Base-by-base conservation (phyloP, 2,329 filamentous ascomycete genomes). In the Cryphonectria carpinicola region DNA sequence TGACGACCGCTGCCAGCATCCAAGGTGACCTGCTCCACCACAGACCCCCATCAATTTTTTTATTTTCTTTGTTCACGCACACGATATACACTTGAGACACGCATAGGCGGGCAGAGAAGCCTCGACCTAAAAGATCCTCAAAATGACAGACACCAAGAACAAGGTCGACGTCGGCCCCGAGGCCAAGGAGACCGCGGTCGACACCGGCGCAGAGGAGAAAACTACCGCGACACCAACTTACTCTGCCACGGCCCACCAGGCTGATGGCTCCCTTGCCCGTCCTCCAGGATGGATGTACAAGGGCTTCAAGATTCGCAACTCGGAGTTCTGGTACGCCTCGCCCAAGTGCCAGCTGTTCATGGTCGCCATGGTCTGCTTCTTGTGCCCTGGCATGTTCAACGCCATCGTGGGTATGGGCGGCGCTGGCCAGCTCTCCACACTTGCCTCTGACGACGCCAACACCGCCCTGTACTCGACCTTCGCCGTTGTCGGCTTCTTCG, bases 271-370 rank as follows among this genome's bases (percentile, higher is more conserved):
- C 2, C 28, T 76, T 4, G 11, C 65, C 71, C 84, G 83, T 41
- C 86, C 87, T 2, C 58, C 74, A 4, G 86, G 87, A 73, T 93
- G 91, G 91, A 90, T 89, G 82, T 93, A 94, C 84, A 89, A 87
- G 77, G 83, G 85, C 65, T 77, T 88, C 76, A 86, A 83, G 70
- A 71, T 93, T 70, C 82, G 83, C 65, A 81, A 81, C 70, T 43
- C 25, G 1, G 85, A 86, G 74, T 72, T 91, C 10, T 93, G 89
- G 86, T 94, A 92, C 79, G 92, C 92, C 32, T 93, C 92, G 70
- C 92, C 92, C 17, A 88, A 89, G 76, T 81, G 89, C 64, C 92
- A 95, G 81, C 85, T 95, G 49, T 76, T 92, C 73, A 87, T 94
- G 84, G 91, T 94, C 69, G 85, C 89, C 32, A 84, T 92, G 72